Conservation (phyloP, 2,329 filamentous ascomycete genomes). For the Calonectria montana region DNA sequence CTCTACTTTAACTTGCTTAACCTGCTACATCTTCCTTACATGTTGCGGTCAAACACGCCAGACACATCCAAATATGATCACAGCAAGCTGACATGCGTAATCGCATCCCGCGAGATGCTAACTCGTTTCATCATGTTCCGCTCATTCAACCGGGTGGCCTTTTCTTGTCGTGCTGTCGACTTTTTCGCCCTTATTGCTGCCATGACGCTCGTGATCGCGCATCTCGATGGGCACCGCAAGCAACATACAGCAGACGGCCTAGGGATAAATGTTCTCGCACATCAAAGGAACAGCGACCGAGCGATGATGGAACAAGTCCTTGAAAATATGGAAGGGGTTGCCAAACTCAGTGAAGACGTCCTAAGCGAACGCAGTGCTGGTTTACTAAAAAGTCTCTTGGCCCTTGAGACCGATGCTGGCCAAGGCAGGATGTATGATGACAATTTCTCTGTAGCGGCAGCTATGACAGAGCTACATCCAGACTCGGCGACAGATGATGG, state of each 20-base stretch:
- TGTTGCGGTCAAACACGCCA: constrained; percentile 40
- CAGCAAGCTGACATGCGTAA: constrained; percentile 50
- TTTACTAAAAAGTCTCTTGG: background rate
- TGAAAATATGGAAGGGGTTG: constrained; percentile 26
- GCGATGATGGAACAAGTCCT: constrained; percentile 27
- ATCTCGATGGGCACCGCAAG: constrained; percentile 6
- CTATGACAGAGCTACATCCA: constrained; percentile 45
- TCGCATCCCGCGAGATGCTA: constrained; percentile 52
- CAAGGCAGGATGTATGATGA: background rate
- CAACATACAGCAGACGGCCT: background rate
- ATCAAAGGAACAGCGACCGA: constrained; percentile 12
- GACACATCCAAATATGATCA: constrained; percentile 42
- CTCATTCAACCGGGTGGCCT: constrained; percentile 42
- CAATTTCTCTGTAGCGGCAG: constrained; percentile 30
- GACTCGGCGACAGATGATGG: constrained; percentile 34
- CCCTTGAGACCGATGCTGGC: background rate
- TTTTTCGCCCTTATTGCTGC: constrained; percentile 52
- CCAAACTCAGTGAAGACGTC: background rate
- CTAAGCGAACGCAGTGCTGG: constrained; percentile 1
- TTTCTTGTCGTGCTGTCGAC: constrained; percentile 50
- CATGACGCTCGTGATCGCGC: constrained; percentile 50
- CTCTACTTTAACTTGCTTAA: constrained; percentile 52
- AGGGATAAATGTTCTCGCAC: background rate
- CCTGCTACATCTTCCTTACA: constrained; percentile 54
- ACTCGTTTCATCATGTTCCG: constrained; percentile 49